Evolutionary conservation across 352 stramenopile species (phyloP).

Genomic region (Globisporangium apiculatum): DNA sequence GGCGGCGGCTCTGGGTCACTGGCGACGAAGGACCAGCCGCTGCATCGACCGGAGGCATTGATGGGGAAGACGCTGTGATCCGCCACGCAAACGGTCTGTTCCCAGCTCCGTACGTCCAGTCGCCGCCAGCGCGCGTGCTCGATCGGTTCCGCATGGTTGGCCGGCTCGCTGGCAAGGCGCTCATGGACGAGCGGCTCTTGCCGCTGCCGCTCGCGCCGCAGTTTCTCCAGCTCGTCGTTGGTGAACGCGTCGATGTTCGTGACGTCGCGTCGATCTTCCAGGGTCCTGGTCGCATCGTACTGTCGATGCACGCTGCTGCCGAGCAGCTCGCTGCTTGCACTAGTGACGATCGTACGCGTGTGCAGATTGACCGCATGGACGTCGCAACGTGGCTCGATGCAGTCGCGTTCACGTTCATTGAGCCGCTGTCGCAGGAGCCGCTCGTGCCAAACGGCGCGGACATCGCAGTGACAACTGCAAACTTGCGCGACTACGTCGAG

Average conservation of each 20-base stretch:
- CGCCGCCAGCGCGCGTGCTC: slow-evolving; percentile 24
- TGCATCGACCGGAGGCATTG: neutral
- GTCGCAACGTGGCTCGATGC: slow-evolving; percentile 53
- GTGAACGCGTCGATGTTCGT: slow-evolving; percentile 45
- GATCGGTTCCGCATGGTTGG: slow-evolving; percentile 81
- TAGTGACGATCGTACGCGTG: slow-evolving; percentile 14
- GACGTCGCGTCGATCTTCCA: slow-evolving; percentile 56
- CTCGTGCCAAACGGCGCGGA: slow-evolving; percentile 35
- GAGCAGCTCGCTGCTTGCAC: slow-evolving; percentile 13
- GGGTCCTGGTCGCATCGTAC: slow-evolving; percentile 52
- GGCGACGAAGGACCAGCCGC: slow-evolving; percentile 22
- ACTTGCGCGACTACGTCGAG: slow-evolving; percentile 49
- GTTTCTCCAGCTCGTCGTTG: slow-evolving; percentile 74
- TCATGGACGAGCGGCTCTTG: slow-evolving; percentile 78
- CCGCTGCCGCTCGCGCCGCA: slow-evolving; percentile 64
- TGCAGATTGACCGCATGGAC: slow-evolving; percentile 54
- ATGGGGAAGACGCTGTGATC: slow-evolving; percentile 39
- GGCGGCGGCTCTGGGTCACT: slow-evolving; percentile 40
- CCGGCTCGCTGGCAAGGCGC: slow-evolving; percentile 66
- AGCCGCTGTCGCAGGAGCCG: slow-evolving; percentile 67
- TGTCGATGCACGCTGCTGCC: slow-evolving; percentile 42
- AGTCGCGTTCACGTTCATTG: slow-evolving; percentile 67
- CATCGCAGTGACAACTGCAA: slow-evolving; percentile 41
- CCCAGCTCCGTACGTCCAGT: slow-evolving; percentile 40
- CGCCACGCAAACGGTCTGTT: slow-evolving; percentile 77